Evolutionary conservation across 2,329 filamentous ascomycete genomes (phyloP).

Genomic region (Didymella keratinophila): DNA sequence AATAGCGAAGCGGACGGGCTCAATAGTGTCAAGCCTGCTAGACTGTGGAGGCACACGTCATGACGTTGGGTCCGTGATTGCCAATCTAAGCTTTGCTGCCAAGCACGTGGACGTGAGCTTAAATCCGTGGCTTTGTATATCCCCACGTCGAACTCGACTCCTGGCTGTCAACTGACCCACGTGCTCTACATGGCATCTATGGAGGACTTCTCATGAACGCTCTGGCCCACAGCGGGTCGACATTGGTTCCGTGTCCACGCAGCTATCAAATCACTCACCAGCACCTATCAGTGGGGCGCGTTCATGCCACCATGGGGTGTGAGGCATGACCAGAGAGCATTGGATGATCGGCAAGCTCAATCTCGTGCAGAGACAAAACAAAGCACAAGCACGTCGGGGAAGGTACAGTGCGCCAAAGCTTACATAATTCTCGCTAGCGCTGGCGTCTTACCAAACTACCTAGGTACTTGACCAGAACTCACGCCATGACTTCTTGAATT

Average conservation of each 20-base stretch:
- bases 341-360: too few relatives aligned
- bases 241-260: not conserved
- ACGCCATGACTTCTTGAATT: too few relatives aligned
- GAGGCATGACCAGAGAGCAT: too few relatives aligned
- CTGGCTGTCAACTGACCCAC: not conserved
- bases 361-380: too few relatives aligned
- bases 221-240: not conserved
- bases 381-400: too few relatives aligned
- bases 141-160: not conserved
- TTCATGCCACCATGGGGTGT: too few relatives aligned
- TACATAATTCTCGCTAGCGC: too few relatives aligned
- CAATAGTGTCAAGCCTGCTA: not conserved
- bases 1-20: not conserved
- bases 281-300: too few relatives aligned
- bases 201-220: not conserved
- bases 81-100: slow-evolving; percentile 15
- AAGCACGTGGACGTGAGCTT: slow-evolving; percentile 13
- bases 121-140: not conserved
- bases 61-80: not conserved
- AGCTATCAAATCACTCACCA: not conserved
- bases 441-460: too few relatives aligned
- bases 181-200: not conserved
- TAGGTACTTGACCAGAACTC: too few relatives aligned
- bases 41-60: not conserved
- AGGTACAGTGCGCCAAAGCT: too few relatives aligned